Base-by-base conservation (phyloP, 108 stramenopile genomes). In the Aurantiochytrium sp. region DNA sequence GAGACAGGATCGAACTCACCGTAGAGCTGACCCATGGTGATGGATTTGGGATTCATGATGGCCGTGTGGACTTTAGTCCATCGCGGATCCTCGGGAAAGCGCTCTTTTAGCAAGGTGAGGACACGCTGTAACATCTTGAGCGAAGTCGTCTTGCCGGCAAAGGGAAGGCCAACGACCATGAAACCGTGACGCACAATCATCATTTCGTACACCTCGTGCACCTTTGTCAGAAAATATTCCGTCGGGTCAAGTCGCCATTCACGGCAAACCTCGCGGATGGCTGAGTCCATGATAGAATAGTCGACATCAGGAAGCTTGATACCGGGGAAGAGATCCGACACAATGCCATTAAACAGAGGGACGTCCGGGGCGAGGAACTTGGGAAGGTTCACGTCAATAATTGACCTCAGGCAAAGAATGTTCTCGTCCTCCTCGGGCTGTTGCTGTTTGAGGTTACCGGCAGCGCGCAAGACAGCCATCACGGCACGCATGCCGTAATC, bases 401-500 rank as follows among this genome's bases (percentile, higher is more conserved):
- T 91, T 29, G 94, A 93, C 8, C 94, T 88, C 60, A 95, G 90
- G 0, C 94, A 94, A 44, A 95, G 89, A 58, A 91, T 93, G 51
- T 90, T 90, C 64, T 93, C 93, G 43, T 89, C 88, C 16, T 91
- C 89, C 35, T 42, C 59, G 23, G 92, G 92, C 42, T 92, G 94
- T 73, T 94, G 94, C 14, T 94, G 92, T 87, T 95, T 95, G 60
- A 95, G 89, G 57, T 60, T 88, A 0, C 95, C 95, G 8, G 95
- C 95, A 51, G 94, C 94, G 44, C 95, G 95, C 18, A 96, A 88
- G 10, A 95, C 95, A 45, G 95, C 94, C 92, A 95, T 95, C 44
- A 96, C 94, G 0, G 95, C 95, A 53, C 95, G 93, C 57, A 96
- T 91, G 35, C 95, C 95, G 94, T 94, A 96, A 89, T 96, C 95